Conservation (phyloP, 2,329 filamentous ascomycete species). For the Colletotrichum horii region DNA sequence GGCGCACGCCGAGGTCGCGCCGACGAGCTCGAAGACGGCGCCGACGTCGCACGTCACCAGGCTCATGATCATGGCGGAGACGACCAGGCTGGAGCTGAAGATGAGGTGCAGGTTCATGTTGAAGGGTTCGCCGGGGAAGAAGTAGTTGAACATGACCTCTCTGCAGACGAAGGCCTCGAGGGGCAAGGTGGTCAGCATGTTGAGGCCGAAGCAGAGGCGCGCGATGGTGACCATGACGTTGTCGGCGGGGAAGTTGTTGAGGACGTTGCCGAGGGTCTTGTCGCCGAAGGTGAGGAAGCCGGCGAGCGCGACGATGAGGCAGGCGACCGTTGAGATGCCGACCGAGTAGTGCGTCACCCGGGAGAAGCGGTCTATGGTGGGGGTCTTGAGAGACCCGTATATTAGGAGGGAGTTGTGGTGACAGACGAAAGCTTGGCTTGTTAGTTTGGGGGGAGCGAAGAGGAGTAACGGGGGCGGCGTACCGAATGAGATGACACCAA, state of each 20-base stretch:
- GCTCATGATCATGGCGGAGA: slow-evolving; percentile 76
- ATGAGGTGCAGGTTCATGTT: slow-evolving; percentile 84
- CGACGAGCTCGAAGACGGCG: slow-evolving; percentile 93
- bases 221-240: slow-evolving; percentile 96
- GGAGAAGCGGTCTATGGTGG: slow-evolving; percentile 94
- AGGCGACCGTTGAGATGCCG: slow-evolving; percentile 87
- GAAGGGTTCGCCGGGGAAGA: slow-evolving; percentile 72
- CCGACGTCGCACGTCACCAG: slow-evolving; percentile 93
- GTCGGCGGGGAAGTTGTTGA: slow-evolving; percentile 94
- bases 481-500: slow-evolving; percentile 98
- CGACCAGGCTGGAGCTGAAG: slow-evolving; percentile 84
- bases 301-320: slow-evolving; percentile 83
- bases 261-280: slow-evolving; percentile 89
- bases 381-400: slow-evolving; percentile 92
- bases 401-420: slow-evolving; percentile 98
- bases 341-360: slow-evolving; percentile 95
- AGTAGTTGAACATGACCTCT: slow-evolving; percentile 93
- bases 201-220: slow-evolving; percentile 92
- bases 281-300: slow-evolving; percentile 95
- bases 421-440: slow-evolving; percentile 64
- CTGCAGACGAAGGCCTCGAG: slow-evolving; percentile 97
- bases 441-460: slow-evolving; percentile 31
- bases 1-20: slow-evolving; percentile 91
- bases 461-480: slow-evolving; percentile 21
- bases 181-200: slow-evolving; percentile 97